Evolutionary conservation across 495 filamentous ascomycete genomes (phyloP).

Genomic region (Lasiosphaeria ovina): DNA sequence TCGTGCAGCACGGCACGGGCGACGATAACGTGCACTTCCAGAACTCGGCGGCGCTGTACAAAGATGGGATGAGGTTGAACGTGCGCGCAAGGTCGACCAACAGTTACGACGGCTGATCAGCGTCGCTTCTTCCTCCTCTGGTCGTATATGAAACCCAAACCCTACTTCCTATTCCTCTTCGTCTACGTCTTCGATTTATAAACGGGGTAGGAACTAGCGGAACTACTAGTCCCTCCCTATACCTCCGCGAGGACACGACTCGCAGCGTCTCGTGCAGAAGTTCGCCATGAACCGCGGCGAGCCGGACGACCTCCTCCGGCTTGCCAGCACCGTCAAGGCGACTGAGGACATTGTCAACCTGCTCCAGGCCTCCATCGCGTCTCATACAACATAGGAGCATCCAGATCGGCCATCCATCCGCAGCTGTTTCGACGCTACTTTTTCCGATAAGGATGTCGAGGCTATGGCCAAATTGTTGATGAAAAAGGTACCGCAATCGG

Average conservation of each 20-base stretch:
- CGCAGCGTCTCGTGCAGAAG: constrained; percentile 85
- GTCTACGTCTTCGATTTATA: no score
- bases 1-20: constrained; percentile 56
- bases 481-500: constrained; percentile 45
- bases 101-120: no score
- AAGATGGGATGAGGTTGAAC: no score
- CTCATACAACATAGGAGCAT: no score
- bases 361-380: constrained; percentile 23
- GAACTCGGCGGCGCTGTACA: constrained; percentile 50
- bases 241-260: constrained; percentile 80
- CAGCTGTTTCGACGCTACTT: constrained; percentile 81
- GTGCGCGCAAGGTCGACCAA: no score
- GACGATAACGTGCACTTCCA: constrained; percentile 64
- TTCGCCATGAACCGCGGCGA: constrained; percentile 91
- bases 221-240: no score
- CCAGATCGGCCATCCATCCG: constrained; percentile 81
- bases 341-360: constrained; percentile 63
- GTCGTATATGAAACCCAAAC: no score
- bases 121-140: no score
- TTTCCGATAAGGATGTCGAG: constrained; percentile 63
- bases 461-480: constrained; percentile 77
- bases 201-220: no score
- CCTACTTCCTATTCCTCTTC: no score
- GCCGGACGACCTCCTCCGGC: constrained; percentile 81
- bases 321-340: constrained; percentile 78